These are phyloP conservation scores for Heritiera littoralis DNA, from an alignment of 345 rosid species.

Conservation along the genomic window DNA sequence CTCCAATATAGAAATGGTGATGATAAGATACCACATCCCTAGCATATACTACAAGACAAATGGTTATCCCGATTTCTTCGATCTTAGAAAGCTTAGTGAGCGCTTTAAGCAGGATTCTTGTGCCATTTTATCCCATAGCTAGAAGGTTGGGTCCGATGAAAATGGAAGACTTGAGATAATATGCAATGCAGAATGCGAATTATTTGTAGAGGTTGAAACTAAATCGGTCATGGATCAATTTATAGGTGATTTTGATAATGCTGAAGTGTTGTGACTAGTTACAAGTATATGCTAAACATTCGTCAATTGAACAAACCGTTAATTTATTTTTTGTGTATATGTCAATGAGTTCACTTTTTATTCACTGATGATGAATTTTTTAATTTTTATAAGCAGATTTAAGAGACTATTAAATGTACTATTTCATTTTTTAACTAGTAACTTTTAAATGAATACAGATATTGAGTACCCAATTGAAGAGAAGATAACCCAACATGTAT, in stretches of 20 bases:
- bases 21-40: not conserved
- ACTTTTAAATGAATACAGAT: no score
- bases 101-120: not conserved
- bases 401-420: no score
- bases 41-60: not conserved
- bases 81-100: not conserved
- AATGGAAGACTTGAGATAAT: not conserved
- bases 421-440: no score
- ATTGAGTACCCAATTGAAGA: no score
- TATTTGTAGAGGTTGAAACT: constrained; percentile 13
- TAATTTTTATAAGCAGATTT: no score
- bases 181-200: not conserved
- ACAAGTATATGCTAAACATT: no score
- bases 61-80: not conserved
- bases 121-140: not conserved
- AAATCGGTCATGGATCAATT: constrained; percentile 24
- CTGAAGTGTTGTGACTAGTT: not conserved
- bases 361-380: no score
- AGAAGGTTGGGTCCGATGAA: not conserved
- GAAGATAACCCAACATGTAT: not conserved
- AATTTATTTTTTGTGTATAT: no score
- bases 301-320: no score
- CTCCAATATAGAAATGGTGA: not conserved
- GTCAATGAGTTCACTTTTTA: no score
- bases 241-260: constrained; percentile 20